Conservation (phyloP, 257 asterid species). For the Marsdenia floribunda region DNA sequence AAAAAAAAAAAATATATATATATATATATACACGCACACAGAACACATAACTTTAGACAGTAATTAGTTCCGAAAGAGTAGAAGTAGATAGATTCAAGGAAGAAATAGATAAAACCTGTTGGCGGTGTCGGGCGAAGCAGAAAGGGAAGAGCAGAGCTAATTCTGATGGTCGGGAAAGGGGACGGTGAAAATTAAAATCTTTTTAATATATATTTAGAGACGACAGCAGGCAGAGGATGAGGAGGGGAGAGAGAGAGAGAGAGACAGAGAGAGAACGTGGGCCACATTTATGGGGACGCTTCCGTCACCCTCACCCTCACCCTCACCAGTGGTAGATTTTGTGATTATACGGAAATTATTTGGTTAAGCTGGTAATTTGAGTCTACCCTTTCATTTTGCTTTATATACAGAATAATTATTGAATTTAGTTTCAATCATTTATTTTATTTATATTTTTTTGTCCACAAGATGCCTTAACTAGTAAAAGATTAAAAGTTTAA, state of each 20-base stretch:
- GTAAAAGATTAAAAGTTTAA: too few species aligned
- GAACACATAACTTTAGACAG: background rate
- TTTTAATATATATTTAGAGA: background rate
- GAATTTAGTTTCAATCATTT: too few species aligned
- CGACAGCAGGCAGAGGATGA: background rate
- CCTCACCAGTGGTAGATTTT: background rate
- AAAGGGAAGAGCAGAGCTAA: background rate
- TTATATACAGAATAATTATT: too few species aligned
- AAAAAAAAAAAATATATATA: background rate
- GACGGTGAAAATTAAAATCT: background rate
- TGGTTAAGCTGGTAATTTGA: too few species aligned
- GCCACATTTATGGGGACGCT: background rate
- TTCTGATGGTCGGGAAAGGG: background rate
- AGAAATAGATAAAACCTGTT: background rate
- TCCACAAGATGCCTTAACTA: too few species aligned
- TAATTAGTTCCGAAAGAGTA: background rate
- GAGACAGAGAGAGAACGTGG: background rate
- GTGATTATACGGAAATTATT: background rate
- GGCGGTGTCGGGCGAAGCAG: background rate
- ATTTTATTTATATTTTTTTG: too few species aligned
- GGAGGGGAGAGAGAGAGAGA: background rate
- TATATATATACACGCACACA: background rate
- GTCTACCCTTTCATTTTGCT: too few species aligned
- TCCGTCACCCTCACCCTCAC: background rate
- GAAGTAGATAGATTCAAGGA: background rate